These are phyloP conservation scores for Floccularia luteovirens DNA, from an alignment of 768 basidiomycete species.

Conservation along the genomic window DNA sequence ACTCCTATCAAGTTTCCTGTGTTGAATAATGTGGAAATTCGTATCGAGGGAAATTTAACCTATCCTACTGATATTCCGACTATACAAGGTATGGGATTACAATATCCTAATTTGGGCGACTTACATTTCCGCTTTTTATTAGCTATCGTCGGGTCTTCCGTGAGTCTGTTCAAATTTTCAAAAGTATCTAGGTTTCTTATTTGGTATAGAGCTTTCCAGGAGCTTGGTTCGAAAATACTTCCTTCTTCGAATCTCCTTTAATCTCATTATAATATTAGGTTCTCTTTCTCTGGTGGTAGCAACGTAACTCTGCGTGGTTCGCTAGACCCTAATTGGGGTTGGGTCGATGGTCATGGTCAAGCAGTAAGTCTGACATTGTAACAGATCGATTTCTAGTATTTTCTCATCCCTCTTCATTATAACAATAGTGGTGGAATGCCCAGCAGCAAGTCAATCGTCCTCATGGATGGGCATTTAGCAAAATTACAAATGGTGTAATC, in stretches of 20 bases:
- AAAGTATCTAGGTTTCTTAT: not conserved
- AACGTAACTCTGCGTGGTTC: slow-evolving; percentile 55
- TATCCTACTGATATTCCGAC: slow-evolving; percentile 44
- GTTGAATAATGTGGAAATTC: slow-evolving; percentile 49
- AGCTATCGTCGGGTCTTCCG: slow-evolving; percentile 38
- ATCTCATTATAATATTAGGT: slow-evolving; percentile 24
- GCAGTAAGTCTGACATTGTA: slow-evolving; percentile 19
- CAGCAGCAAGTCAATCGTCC: slow-evolving; percentile 45
- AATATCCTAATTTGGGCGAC: not conserved
- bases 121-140: not conserved
- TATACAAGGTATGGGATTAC: slow-evolving; percentile 32
- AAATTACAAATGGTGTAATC: slow-evolving; percentile 47
- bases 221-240: slow-evolving; percentile 24
- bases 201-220: slow-evolving; percentile 32
- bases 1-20: slow-evolving; percentile 49
- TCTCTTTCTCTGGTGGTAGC: slow-evolving; percentile 43
- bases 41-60: slow-evolving; percentile 49
- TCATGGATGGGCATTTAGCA: slow-evolving; percentile 44
- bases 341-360: slow-evolving; percentile 57
- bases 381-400: too few species aligned
- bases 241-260: not conserved
- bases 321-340: slow-evolving; percentile 51
- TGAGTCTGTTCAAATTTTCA: slow-evolving; percentile 15
- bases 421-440: slow-evolving; percentile 49
- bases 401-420: not conserved